A percentile compares a stretch with the other conserved stretches of the same genome.
Conservation (phyloP, 2,329 filamentous ascomycete species). For the Albifimbria verrucaria region DNA sequence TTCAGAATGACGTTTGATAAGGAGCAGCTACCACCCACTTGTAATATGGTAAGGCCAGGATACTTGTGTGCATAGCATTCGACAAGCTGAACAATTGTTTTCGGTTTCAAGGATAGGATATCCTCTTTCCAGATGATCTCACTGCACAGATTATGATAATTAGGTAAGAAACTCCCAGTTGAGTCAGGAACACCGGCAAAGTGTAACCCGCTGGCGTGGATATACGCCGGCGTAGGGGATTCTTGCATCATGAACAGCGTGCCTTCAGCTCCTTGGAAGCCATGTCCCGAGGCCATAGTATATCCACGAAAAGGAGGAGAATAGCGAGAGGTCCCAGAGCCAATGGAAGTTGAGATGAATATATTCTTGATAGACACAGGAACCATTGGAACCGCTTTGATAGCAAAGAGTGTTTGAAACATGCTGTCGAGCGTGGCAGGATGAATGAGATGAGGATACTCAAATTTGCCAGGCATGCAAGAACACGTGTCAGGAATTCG, state of each 20-base stretch:
- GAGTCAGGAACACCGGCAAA: conserved; percentile 33
- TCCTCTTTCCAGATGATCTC: conserved; percentile 46
- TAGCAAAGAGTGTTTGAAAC: conserved; percentile 49
- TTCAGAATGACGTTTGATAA: conserved; percentile 22
- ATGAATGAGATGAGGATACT: conserved; percentile 54
- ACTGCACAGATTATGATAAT: conserved; percentile 46
- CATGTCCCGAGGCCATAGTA: conserved; percentile 31
- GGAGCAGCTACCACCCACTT: conserved; percentile 26
- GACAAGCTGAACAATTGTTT: conserved; percentile 22
- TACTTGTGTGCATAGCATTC: conserved; percentile 35
- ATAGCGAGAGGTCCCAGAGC: conserved; percentile 23
- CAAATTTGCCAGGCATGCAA: conserved; percentile 50
- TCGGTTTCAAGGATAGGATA: conserved; percentile 18
- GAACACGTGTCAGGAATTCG: conserved; percentile 46
- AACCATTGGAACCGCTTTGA: conserved; percentile 45
- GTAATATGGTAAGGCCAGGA: conserved; percentile 35
- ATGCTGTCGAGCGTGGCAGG: conserved; percentile 55
- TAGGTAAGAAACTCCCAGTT: conserved; percentile 39
- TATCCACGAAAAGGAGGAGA: conserved; percentile 34
- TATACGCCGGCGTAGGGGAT: conserved; percentile 26
- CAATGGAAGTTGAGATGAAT: conserved; percentile 39
- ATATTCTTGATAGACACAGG: conserved; percentile 43
- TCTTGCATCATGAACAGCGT: conserved; percentile 40
- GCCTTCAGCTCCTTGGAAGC: conserved; percentile 36
- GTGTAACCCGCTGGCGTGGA: conserved; percentile 43